Evolutionary conservation across 345 rosid species (phyloP), one percentile per base, ranked within the genome.

Genomic region (Camelina laxa): DNA sequence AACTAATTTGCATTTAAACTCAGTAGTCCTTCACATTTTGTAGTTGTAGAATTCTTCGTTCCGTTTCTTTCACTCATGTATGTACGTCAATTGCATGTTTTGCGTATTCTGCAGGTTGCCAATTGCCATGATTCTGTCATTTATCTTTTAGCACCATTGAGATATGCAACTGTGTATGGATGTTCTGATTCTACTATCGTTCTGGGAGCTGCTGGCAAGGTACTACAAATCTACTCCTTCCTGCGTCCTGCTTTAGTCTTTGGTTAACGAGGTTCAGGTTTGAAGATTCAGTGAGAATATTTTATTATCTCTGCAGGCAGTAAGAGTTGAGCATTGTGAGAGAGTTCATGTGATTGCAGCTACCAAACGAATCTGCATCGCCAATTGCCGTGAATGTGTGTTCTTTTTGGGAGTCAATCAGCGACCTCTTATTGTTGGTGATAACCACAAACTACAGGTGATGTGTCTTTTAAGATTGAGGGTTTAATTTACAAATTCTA

Each of bases 151-250:
- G 92, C 93, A 12, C 99, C 99, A 68, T 72, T 96, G 79, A 89
- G 93, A 87, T 91, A 91, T 81, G 95, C 88, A 50, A 92, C 97
- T 16, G 63, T 96, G 62, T 92, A 96, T 79, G 98, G 98, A 80
- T 91, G 97, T 83, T 96, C 99, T 42, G 99, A 91, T 79, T 74
- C 98, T 60, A 96, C 99, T 44, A 87, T 96, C 62, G 83, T 96
- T 81, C 89, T 96, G 75, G 99, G 99, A 82, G 99, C 99, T 53
- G 87, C 85, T 75, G 97, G 98, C 82, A 96, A 96, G 97, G 99
- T 96, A 82, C 9, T 39, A 4, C 7, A 49, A 31, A 53, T 27
- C 58, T 55, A 7, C 48, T 76, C 5, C 22, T 65, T 54, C 62
- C 9, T 72, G 49, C 22, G 61, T 54, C 62, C 9, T 72, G 49